These are phyloP conservation scores for Cladophialophora yegresii DNA, from an alignment of 2,329 filamentous ascomycete species.

Conservation along the genomic window DNA sequence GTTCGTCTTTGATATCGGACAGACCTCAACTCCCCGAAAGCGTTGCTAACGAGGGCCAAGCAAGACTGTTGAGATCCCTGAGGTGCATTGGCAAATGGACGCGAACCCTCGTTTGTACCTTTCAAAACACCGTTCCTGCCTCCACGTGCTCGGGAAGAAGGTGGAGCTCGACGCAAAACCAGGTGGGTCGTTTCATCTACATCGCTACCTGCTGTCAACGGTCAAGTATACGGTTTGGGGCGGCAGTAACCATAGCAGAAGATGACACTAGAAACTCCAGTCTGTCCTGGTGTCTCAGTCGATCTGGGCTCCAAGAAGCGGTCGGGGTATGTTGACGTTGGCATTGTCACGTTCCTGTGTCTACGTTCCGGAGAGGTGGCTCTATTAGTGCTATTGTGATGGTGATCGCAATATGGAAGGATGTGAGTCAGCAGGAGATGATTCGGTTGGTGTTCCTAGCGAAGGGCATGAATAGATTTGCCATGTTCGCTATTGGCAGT, in stretches of 20 bases:
- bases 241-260: not conserved
- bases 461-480: slow-evolving; percentile 31
- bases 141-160: not conserved
- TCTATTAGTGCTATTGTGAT: slow-evolving; percentile 19
- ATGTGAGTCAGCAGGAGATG: slow-evolving; percentile 10
- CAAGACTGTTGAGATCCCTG: not conserved
- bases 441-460: slow-evolving; percentile 11
- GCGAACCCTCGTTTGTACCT: not conserved
- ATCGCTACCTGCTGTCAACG: not conserved
- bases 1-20: slow-evolving; percentile 34
- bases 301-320: slow-evolving; percentile 19
- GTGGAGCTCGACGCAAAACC: not conserved
- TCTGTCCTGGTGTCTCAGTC: slow-evolving; percentile 16
- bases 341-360: slow-evolving; percentile 5
- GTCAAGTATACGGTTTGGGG: not conserved
- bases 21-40: not conserved
- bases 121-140: not conserved
- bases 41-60: not conserved
- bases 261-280: not conserved
- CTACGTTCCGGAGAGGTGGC: slow-evolving; percentile 11
- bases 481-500: slow-evolving; percentile 22
- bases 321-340: slow-evolving; percentile 17
- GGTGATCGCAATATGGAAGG: slow-evolving; percentile 13
- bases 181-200: not conserved
- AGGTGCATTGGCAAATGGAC: not conserved